A percentile compares a stretch with the other conserved stretches of the same genome.
phyloP scores from a whole-genome alignment of 495 filamentous ascomycete genomes.

The Durotheca rogersii region DNA sequence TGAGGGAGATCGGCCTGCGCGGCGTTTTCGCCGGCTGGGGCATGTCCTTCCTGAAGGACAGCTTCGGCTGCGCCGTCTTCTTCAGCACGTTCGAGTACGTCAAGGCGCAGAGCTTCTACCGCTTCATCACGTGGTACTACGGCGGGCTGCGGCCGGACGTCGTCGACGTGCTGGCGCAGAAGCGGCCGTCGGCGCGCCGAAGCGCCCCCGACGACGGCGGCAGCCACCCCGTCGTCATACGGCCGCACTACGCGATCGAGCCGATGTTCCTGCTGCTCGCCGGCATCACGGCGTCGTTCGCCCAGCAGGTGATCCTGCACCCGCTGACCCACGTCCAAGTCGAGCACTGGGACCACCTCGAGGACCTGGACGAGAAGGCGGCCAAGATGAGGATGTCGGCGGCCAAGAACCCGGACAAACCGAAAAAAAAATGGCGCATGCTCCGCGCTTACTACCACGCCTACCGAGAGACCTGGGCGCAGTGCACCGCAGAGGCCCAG shows the following conservation, averaged over 20 bases:
- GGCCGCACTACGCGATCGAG: conserved; percentile 82
- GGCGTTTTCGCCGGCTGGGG: conserved; percentile 84
- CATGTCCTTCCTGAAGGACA: conserved; percentile 76
- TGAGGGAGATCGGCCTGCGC: conserved; percentile 72
- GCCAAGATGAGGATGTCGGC: conserved; percentile 43
- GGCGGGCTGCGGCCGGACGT: conserved; percentile 53
- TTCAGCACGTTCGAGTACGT: conserved; percentile 85
- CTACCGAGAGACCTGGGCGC: conserved; percentile 72
- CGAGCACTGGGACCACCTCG: conserved; percentile 75
- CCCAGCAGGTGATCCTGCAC: conserved; percentile 78
- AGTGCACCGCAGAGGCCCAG: conserved; percentile 63
- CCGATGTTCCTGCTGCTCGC: conserved; percentile 78
- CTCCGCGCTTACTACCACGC: conserved; percentile 67
- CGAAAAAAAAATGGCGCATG: conserved; percentile 52
- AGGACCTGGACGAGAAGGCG: conserved; percentile 66
- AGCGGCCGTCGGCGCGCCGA: conserved; percentile 33
- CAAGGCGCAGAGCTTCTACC: conserved; percentile 83
- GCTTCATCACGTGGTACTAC: conserved; percentile 76
- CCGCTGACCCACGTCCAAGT: conserved; percentile 73
- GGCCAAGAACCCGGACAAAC: conserved; percentile 26
- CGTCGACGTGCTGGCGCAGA: conserved; percentile 43
- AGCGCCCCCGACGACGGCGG: conserved; percentile 10
- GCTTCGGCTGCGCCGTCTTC: conserved; percentile 78
- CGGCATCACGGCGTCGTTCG: conserved; percentile 70
- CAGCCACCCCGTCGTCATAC: conserved; percentile 57